phyloP scores from a whole-genome alignment of 2,329 filamentous ascomycete species.

The Juglanconis oblonga region DNA sequence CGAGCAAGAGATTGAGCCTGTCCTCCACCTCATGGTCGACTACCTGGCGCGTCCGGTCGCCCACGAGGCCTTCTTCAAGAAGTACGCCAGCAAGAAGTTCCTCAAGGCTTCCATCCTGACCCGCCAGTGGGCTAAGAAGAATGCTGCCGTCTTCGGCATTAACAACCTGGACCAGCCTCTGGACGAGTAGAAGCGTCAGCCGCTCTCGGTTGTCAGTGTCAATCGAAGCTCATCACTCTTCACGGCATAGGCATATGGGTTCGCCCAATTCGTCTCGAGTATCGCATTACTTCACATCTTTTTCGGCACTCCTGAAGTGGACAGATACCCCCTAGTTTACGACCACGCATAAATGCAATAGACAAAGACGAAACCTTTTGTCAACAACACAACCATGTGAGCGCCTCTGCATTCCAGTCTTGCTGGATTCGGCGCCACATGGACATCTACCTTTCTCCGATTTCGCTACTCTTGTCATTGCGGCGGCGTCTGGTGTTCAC shows the following conservation, averaged over 20 bases:
- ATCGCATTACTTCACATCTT: constrained; percentile 5
- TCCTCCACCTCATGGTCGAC: constrained; percentile 92
- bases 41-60: constrained; percentile 87
- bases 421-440: constrained; percentile 8
- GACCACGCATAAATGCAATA: constrained; percentile 16
- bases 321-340: constrained; percentile 11
- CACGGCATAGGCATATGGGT: background rate
- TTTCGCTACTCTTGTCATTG: constrained; percentile 19
- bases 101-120: constrained; percentile 93
- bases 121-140: constrained; percentile 90
- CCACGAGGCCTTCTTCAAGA: constrained; percentile 99
- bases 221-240: background rate
- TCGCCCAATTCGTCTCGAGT: constrained; percentile 4
- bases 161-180: constrained; percentile 41
- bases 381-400: constrained; percentile 11
- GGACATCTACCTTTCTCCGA: constrained; percentile 13
- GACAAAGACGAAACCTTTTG: constrained; percentile 14
- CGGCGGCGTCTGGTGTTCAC: constrained; percentile 20
- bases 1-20: constrained; percentile 88
- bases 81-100: constrained; percentile 99
- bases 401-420: constrained; percentile 10
- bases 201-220: background rate
- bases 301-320: constrained; percentile 7
- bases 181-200: constrained; percentile 47
- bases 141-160: constrained; percentile 56